phyloP scores from a whole-genome alignment of 2,329 filamentous ascomycete species.

The Aspergillus viridinutans region DNA sequence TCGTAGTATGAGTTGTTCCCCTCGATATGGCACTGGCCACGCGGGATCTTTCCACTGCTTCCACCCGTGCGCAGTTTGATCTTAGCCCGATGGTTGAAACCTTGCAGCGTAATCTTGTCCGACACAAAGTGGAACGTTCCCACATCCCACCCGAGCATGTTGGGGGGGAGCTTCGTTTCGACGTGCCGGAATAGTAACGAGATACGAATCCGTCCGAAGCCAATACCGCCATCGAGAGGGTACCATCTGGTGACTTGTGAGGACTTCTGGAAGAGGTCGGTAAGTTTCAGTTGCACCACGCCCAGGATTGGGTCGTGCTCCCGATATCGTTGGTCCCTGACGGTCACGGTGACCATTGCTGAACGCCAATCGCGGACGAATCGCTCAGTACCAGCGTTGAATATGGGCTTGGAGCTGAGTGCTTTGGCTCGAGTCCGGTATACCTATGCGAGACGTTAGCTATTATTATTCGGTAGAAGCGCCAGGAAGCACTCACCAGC shows the following conservation, averaged over 20 bases:
- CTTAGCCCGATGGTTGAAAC: conserved; percentile 61
- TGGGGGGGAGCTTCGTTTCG: conserved; percentile 77
- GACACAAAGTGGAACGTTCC: conserved; percentile 88
- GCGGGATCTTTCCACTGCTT: conserved; percentile 66
- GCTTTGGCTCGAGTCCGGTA: conserved; percentile 96
- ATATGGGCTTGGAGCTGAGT: conserved; percentile 90
- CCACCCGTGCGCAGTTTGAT: conserved; percentile 80
- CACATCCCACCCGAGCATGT: conserved; percentile 88
- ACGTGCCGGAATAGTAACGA: conserved; percentile 87
- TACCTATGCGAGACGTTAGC: conserved; percentile 41
- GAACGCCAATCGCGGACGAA: conserved; percentile 94
- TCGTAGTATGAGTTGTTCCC: conserved; percentile 62
- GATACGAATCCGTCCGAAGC: conserved; percentile 84
- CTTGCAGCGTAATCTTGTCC: conserved; percentile 61
- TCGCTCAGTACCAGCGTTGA: conserved; percentile 91
- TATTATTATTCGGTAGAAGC: background rate
- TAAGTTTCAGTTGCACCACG: conserved; percentile 81
- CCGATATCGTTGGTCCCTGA: conserved; percentile 81
- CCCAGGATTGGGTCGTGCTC: conserved; percentile 94
- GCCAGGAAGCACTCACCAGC: conserved; percentile 47
- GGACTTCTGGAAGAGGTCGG: conserved; percentile 79
- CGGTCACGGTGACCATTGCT: conserved; percentile 77
- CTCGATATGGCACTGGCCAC: conserved; percentile 56
- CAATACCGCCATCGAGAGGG: conserved; percentile 89
- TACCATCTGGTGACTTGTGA: conserved; percentile 92